phyloP scores from a whole-genome alignment of 208 protist species.

The Acanthamoeba lenticulata region DNA sequence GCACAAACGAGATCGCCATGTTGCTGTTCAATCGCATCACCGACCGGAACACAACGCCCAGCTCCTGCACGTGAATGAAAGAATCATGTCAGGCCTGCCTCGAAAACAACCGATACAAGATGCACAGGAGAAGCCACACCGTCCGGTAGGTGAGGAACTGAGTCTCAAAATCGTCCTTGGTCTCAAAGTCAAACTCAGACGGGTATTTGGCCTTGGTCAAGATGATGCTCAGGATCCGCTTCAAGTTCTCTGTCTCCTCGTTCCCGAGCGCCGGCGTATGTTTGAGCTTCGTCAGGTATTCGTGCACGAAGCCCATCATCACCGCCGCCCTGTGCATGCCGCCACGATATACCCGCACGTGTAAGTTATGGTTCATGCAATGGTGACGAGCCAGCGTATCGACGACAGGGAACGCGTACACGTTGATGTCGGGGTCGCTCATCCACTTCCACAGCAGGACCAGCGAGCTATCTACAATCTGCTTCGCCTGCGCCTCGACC shows the following conservation, averaged over 20 bases:
- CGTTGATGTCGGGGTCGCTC: conserved; percentile 45
- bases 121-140: no score
- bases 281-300: conserved; percentile 48
- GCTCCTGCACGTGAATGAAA: not conserved
- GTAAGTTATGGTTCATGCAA: not conserved
- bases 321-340: not conserved
- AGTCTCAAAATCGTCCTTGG: conserved; percentile 61
- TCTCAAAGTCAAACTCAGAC: conserved; percentile 48
- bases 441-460: conserved; percentile 62
- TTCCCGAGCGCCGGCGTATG: not conserved
- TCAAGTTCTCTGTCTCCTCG: conserved; percentile 56
- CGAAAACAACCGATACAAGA: no score
- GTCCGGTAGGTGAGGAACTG: conserved; percentile 16
- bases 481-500: conserved; percentile 34
- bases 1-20: conserved; percentile 61
- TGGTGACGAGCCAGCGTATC: no score
- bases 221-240: conserved; percentile 30
- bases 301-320: conserved; percentile 17
- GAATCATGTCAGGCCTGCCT: not conserved
- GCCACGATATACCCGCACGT: no score
- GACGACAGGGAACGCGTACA: not conserved
- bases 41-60: conserved; percentile 26
- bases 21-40: conserved; percentile 41
- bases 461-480: conserved; percentile 64
- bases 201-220: conserved; percentile 23